These are phyloP conservation scores for Penicillium hordei DNA, from an alignment of 2,329 filamentous ascomycete species.

Conservation along the genomic window DNA sequence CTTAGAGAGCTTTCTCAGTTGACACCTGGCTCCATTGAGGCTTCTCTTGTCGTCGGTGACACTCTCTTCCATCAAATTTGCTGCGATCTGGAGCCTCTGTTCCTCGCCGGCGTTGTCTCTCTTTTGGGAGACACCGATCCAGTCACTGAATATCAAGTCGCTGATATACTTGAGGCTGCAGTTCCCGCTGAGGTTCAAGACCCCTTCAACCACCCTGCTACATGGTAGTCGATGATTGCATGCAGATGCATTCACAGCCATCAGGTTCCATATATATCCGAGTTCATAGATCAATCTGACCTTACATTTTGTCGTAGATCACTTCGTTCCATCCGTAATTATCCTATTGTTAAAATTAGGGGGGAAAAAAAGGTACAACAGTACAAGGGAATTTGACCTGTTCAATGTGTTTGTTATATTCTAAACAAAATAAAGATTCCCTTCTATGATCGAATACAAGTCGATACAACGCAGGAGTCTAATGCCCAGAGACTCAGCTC, in stretches of 20 bases:
- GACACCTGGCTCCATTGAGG: background rate
- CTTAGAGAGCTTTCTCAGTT: background rate
- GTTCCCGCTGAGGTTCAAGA: background rate
- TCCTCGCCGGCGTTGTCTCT: background rate
- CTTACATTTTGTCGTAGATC: background rate
- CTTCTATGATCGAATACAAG: slow-evolving; percentile 26
- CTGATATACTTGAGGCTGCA: background rate
- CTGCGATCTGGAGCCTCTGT: background rate
- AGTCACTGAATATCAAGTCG: background rate
- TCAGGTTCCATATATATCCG: background rate
- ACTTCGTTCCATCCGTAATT: background rate
- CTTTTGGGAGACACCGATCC: background rate
- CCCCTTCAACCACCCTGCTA: background rate
- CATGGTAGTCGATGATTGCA: background rate
- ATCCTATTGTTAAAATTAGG: background rate
- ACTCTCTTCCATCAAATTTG: background rate
- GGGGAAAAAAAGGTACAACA: too few relatives aligned
- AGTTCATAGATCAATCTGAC: background rate
- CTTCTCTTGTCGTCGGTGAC: background rate
- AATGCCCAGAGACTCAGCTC: slow-evolving; percentile 21
- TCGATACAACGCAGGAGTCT: slow-evolving; percentile 18
- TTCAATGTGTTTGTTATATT: slow-evolving; percentile 11
- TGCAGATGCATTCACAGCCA: background rate
- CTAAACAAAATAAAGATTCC: slow-evolving; percentile 14
- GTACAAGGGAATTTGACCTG: background rate